Percentiles rank a stretch among this genome's conserved stretches.
Evolutionary conservation across 2,329 filamentous ascomycete genomes (phyloP).

Genomic region (Xylariaceae sp.): DNA sequence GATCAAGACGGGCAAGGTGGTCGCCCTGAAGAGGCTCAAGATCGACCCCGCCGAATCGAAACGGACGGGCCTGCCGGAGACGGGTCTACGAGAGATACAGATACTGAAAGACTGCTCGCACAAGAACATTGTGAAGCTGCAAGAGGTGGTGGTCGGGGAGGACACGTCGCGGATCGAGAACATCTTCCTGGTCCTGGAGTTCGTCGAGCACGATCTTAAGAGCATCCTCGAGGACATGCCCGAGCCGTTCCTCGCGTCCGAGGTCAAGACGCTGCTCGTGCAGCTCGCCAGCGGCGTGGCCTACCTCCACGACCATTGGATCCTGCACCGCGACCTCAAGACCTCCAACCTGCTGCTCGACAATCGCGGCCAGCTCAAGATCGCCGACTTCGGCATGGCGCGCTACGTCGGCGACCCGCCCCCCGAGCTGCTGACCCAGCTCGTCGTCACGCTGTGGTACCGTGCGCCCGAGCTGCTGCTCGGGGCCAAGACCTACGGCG

Average conservation of each 20-base stretch:
- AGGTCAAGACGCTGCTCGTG: constrained; percentile 82
- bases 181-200: constrained; percentile 94
- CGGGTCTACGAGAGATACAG: constrained; percentile 88
- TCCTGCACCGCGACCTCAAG: constrained; percentile 90
- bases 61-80: constrained; percentile 73
- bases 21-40: constrained; percentile 92
- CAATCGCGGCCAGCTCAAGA: constrained; percentile 89
- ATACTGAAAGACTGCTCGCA: constrained; percentile 78
- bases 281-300: constrained; percentile 76
- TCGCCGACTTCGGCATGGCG: constrained; percentile 98
- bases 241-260: constrained; percentile 86
- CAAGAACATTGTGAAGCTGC: constrained; percentile 73
- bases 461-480: constrained; percentile 85
- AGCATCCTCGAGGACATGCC: constrained; percentile 89
- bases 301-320: constrained; percentile 85
- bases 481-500: constrained; percentile 68
- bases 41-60: constrained; percentile 58
- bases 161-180: constrained; percentile 42
- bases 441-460: constrained; percentile 98
- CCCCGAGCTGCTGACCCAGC: constrained; percentile 74
- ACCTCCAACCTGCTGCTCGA: constrained; percentile 91
- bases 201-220: constrained; percentile 94
- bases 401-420: constrained; percentile 77
- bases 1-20: constrained; percentile 66
- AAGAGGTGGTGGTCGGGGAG: constrained; percentile 75